Percentiles rank a stretch among this genome's conserved stretches.
Conservation (phyloP, 2,329 filamentous ascomycete genomes). For the Chalara sp. region DNA sequence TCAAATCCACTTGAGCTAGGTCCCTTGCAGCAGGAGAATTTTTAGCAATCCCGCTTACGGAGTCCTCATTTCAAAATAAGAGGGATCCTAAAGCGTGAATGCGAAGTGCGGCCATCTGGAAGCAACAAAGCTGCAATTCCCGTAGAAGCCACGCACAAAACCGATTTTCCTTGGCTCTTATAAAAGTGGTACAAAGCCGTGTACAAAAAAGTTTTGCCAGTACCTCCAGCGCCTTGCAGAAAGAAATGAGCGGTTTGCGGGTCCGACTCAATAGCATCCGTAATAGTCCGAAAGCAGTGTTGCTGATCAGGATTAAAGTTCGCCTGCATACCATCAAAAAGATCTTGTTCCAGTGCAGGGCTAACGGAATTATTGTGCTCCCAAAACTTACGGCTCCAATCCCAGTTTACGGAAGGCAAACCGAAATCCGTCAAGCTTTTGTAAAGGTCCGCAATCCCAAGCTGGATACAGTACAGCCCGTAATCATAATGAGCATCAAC, state of each 20-base stretch:
- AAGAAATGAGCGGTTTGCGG: slow-evolving; percentile 4
- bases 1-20: background rate
- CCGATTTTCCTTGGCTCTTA: background rate
- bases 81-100: background rate
- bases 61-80: background rate
- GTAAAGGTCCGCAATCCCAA: too few relatives aligned
- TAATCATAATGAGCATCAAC: background rate
- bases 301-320: too few relatives aligned
- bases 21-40: background rate
- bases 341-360: too few relatives aligned
- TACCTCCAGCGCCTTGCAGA: background rate
- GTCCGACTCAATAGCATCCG: background rate
- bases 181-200: slow-evolving; percentile 3
- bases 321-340: too few relatives aligned
- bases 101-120: background rate
- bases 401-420: background rate
- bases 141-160: slow-evolving; percentile 2
- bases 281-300: background rate
- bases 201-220: slow-evolving; percentile 6
- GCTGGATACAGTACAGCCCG: background rate
- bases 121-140: slow-evolving; percentile 1
- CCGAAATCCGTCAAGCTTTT: background rate
- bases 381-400: too few relatives aligned
- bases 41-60: background rate
- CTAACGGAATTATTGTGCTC: too few relatives aligned